phyloP scores from a whole-genome alignment of 345 rosid species.

The Bruguiera parviflora region DNA sequence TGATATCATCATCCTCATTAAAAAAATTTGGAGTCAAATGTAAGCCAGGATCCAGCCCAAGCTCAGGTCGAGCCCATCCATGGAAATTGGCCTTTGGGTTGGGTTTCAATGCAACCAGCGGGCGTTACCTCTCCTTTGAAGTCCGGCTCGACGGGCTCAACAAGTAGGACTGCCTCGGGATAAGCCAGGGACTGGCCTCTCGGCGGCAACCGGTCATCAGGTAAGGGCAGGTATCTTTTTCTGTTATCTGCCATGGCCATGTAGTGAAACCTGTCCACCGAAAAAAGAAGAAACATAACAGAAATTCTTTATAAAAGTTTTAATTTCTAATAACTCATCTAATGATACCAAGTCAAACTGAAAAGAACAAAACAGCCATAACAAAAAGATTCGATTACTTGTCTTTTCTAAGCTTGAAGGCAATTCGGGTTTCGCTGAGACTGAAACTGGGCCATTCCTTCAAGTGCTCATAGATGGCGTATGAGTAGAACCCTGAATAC shows the following conservation, averaged over 20 bases:
- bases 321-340: too few species aligned
- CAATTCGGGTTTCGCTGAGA: constrained; percentile 70
- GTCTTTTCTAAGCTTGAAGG: constrained; percentile 78
- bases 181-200: constrained; percentile 23
- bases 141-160: constrained; percentile 18
- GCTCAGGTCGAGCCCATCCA: too few species aligned
- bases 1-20: too few species aligned
- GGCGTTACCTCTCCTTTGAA: constrained; percentile 21
- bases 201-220: constrained; percentile 25
- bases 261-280: constrained; percentile 26
- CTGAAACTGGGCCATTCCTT: constrained; percentile 79
- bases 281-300: neutral
- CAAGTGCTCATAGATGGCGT: constrained; percentile 70
- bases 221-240: constrained; percentile 29
- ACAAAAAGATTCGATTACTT: constrained; percentile 36
- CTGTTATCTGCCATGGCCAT: constrained; percentile 27
- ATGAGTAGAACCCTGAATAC: constrained; percentile 78
- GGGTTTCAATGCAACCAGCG: too few species aligned
- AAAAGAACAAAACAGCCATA: too few species aligned
- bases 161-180: constrained; percentile 31
- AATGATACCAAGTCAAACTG: too few species aligned
- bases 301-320: too few species aligned
- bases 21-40: too few species aligned
- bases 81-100: too few species aligned
- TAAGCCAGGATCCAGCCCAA: too few species aligned